Percentiles rank a stretch among this genome's conserved stretches.
Evolutionary conservation across 2,329 filamentous ascomycete genomes (phyloP).

Genomic region (Penicillium polonicum): DNA sequence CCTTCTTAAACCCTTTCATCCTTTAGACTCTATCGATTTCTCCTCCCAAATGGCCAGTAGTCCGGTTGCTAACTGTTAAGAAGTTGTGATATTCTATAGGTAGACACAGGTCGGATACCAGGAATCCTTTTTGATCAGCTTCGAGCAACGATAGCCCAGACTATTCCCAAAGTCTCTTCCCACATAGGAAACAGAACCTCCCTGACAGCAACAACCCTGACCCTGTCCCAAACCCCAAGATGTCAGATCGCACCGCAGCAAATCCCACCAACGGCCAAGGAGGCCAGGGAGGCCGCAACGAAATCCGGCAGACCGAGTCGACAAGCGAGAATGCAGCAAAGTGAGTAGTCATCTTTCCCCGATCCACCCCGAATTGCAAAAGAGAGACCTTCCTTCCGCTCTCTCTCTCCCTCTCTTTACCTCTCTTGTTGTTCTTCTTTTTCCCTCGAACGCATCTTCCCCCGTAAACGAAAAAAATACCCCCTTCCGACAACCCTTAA

Average conservation of each 20-base stretch:
- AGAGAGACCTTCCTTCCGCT: not conserved
- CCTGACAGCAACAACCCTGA: not conserved
- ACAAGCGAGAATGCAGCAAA: not conserved
- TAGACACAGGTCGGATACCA: not conserved
- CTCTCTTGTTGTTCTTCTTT: not conserved
- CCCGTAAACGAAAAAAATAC: not conserved
- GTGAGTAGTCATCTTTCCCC: not conserved
- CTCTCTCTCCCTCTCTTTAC: not conserved
- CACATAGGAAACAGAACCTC: not conserved
- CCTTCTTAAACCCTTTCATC: not conserved
- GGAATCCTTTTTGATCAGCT: not conserved
- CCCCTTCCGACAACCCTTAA: not conserved
- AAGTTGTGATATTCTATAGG: not conserved
- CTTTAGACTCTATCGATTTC: not conserved
- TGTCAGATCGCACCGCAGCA: not conserved
- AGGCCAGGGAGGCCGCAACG: not conserved
- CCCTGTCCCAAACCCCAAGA: not conserved
- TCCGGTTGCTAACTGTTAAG: not conserved
- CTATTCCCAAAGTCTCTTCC: not conserved
- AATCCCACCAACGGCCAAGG: not conserved
- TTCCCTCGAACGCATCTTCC: not conserved
- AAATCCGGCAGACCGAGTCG: not conserved
- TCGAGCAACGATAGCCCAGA: not conserved
- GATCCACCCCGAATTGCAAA: not conserved
- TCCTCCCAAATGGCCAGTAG: not conserved